Base-by-base conservation (phyloP, 1,139 yeast species). In the Pichia norvegensis region DNA sequence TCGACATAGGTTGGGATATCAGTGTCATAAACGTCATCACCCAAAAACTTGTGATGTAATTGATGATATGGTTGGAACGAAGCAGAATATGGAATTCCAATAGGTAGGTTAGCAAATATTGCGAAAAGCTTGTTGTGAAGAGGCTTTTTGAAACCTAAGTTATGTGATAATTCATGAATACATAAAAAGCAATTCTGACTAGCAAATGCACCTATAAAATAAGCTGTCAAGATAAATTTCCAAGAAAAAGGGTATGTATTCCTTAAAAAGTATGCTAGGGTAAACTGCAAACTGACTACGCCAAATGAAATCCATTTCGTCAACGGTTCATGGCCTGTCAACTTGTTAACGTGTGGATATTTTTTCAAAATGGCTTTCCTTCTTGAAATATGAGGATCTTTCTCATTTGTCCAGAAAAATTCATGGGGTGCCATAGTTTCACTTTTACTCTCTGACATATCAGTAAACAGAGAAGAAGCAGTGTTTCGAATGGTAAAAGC, bases 41-140 rank as follows among this genome's bases (percentile, higher is more conserved):
- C 97, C 61, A 85, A 67, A 58, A 84, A 87, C 64, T 88, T 88
- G 66, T 88, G 97, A 60, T 88, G 97, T 42, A 88, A 71, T 61
- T 86, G 86, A 59, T 88, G 97, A 63, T 88, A 88, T 11, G 96
- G 96, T 51, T 84, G 87, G 65, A 88, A 88, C 2, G 95, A 83
- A 0, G 96, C 96, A 38, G 87, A 76, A 64, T 86, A 88, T 1
- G 97, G 97, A 35, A 88, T 73, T 1, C 95, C 96, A 46, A 88
- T 85, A 1, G 96, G 95, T 44, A 85, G 66, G 60, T 88, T 88
- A 36, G 90, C 76, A 53, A 85, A 67, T 10, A 87, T 82, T 36
- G 95, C 78, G 59, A 83, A 87, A 29, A 87, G 62, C 62, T 85
- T 81, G 63, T 88, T 88, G 63, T 81, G 78, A 9, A 85, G 43